phyloP scores from a whole-genome alignment of 345 rosid genomes.

The Raphanus sativus region DNA sequence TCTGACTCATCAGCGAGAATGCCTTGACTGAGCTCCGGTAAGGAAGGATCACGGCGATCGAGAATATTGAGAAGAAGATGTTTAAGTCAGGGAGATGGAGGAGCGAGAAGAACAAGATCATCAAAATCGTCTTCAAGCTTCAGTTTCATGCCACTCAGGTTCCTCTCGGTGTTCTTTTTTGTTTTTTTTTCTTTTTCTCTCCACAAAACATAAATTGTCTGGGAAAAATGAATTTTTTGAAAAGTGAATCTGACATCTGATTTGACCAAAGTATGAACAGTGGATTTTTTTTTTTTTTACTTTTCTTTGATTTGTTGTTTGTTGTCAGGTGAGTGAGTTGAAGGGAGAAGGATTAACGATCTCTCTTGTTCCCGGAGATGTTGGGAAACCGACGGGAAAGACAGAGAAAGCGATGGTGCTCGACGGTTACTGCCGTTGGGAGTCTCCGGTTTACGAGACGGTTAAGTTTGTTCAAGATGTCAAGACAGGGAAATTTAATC shows the following conservation, averaged over 20 bases:
- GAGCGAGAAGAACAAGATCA: conserved; percentile 78
- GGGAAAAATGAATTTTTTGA: conserved; percentile 11
- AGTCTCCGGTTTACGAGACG: conserved; percentile 68
- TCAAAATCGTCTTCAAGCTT: conserved; percentile 77
- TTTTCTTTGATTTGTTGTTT: background rate
- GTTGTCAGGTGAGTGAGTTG: conserved; percentile 62
- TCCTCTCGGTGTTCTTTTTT: background rate
- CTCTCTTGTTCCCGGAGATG: conserved; percentile 81
- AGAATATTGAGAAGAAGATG: conserved; percentile 41
- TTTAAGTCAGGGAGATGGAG: conserved; percentile 86
- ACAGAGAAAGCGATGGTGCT: conserved; percentile 59
- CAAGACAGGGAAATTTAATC: conserved; percentile 62
- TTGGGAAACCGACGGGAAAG: conserved; percentile 64
- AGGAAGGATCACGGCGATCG: conserved; percentile 11
- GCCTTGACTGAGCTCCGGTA: conserved; percentile 44
- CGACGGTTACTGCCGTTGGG: conserved; percentile 78
- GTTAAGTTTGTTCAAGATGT: conserved; percentile 63
- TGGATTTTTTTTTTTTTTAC: background rate
- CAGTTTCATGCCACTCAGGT: conserved; percentile 98
- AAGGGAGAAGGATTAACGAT: conserved; percentile 71
- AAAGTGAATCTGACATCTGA: conserved; percentile 30
- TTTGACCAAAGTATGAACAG: conserved; percentile 18
- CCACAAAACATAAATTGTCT: background rate
- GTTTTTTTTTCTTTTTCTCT: background rate
- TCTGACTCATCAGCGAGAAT: conserved; percentile 1